These are phyloP conservation scores for Chenopodium suecicum DNA, from an alignment of 148 eudicot species.

Conservation along the genomic window DNA sequence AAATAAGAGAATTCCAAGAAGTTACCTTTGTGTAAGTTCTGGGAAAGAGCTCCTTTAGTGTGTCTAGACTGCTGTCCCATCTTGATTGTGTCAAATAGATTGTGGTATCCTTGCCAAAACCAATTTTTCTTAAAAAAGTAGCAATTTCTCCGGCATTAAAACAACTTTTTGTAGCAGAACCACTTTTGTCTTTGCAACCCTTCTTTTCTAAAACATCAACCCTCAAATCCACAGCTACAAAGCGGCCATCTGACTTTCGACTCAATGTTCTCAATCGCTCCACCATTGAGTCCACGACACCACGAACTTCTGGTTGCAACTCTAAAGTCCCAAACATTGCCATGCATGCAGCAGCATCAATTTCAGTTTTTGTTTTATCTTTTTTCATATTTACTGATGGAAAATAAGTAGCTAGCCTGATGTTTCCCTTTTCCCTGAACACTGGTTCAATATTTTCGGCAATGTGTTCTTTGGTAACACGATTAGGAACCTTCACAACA, in stretches of 20 bases:
- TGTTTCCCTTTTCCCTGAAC: slow-evolving; percentile 64
- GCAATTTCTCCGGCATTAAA: slow-evolving; percentile 78
- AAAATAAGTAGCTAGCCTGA: slow-evolving; percentile 86
- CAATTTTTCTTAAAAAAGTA: slow-evolving; percentile 62
- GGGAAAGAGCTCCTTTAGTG: slow-evolving; percentile 83
- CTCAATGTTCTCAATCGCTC: slow-evolving; percentile 77
- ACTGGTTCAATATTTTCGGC: slow-evolving; percentile 58
- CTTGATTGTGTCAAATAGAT: slow-evolving; percentile 87
- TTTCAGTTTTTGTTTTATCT: slow-evolving; percentile 34
- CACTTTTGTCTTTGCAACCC: slow-evolving; percentile 57
- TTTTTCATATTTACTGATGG: slow-evolving; percentile 82
- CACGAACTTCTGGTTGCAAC: slow-evolving; percentile 67
- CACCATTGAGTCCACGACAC: slow-evolving; percentile 83
- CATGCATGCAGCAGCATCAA: slow-evolving; percentile 64
- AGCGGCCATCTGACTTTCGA: slow-evolving; percentile 70
- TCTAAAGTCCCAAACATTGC: slow-evolving; percentile 86
- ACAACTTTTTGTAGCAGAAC: slow-evolving; percentile 63
- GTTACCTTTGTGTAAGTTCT: slow-evolving; percentile 94
- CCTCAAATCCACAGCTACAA: slow-evolving; percentile 87
- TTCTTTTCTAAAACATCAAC: slow-evolving; percentile 70
- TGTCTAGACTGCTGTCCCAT: slow-evolving; percentile 86
- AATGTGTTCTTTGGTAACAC: slow-evolving; percentile 71
- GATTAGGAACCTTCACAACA: slow-evolving; percentile 81
- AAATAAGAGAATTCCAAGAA: neutral
- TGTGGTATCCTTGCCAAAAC: slow-evolving; percentile 77